Evolutionary conservation across 129 eudicot species (phyloP).

Genomic region (Pittosporum tobira): DNA sequence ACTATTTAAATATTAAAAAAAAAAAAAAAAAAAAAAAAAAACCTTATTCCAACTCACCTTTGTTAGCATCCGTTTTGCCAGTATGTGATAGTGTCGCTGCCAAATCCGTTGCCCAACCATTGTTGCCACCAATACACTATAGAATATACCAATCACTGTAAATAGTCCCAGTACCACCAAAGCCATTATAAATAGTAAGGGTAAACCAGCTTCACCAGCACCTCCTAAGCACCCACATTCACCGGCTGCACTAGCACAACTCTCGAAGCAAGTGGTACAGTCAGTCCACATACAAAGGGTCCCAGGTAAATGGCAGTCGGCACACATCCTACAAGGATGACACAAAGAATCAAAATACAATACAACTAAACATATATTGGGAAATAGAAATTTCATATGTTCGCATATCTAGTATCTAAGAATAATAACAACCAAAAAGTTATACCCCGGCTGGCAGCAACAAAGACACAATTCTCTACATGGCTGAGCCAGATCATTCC

Average conservation of each 20-base stretch:
- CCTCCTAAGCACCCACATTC: slow-evolving; percentile 99
- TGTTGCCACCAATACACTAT: slow-evolving; percentile 86
- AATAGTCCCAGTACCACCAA: slow-evolving; percentile 78
- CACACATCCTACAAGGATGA: slow-evolving; percentile 60
- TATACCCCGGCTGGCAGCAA: slow-evolving; percentile 97
- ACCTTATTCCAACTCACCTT: slow-evolving; percentile 43
- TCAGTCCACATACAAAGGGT: slow-evolving; percentile 97
- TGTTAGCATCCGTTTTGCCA: slow-evolving; percentile 96
- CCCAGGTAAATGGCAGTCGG: slow-evolving; percentile 96
- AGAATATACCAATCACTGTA: slow-evolving; percentile 90
- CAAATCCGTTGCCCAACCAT: slow-evolving; percentile 99
- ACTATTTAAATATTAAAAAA: too few relatives aligned
- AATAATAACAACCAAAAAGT: slow-evolving; percentile 1
- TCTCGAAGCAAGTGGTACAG: slow-evolving; percentile 79
- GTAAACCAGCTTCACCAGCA: slow-evolving; percentile 98
- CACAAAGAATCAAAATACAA: background rate
- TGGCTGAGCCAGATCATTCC: slow-evolving; percentile 95
- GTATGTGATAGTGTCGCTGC: slow-evolving; percentile 95
- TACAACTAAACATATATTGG: background rate
- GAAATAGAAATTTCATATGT: background rate
- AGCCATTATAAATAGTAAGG: slow-evolving; percentile 72
- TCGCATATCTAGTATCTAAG: background rate
- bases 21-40: too few relatives aligned
- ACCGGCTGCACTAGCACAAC: slow-evolving; percentile 74
- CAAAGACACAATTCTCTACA: slow-evolving; percentile 94